phyloP scores from a whole-genome alignment of 768 basidiomycete species.

The Rhodosporidiobolus odoratus region DNA sequence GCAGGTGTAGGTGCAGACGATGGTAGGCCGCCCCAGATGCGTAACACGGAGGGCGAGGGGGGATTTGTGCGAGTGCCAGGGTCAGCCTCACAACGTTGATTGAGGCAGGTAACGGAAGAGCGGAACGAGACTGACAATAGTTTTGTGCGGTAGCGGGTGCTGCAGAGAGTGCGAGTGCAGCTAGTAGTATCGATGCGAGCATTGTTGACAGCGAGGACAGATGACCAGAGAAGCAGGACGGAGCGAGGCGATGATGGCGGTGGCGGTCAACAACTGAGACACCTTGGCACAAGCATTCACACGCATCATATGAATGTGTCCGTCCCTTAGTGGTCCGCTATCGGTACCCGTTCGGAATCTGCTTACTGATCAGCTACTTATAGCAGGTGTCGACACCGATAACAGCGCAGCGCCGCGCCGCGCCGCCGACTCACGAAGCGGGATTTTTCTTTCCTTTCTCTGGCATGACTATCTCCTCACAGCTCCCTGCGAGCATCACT shows the following conservation, averaged over 20 bases:
- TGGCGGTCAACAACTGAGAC: not conserved
- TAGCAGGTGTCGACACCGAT: too few relatives aligned
- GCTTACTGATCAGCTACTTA: too few relatives aligned
- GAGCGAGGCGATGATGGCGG: not conserved
- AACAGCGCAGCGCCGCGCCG: too few relatives aligned
- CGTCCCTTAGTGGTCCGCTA: too few relatives aligned
- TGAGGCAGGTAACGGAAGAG: not conserved
- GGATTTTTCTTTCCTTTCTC: too few relatives aligned
- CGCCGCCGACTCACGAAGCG: too few relatives aligned
- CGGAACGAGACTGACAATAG: not conserved
- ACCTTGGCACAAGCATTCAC: too few relatives aligned
- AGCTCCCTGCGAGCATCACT: too few relatives aligned
- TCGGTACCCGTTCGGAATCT: too few relatives aligned
- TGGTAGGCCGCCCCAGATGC: too few relatives aligned
- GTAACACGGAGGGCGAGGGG: not conserved
- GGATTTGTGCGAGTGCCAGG: not conserved
- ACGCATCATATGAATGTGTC: too few relatives aligned
- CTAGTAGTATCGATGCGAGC: not conserved
- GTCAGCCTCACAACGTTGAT: not conserved
- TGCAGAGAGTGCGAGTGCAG: constrained; percentile 10
- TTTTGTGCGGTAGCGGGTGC: constrained; percentile 5
- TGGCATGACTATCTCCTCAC: too few relatives aligned
- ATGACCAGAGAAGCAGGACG: not conserved
- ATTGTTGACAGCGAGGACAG: not conserved
- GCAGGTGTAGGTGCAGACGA: not conserved